Conservation (phyloP, 2,329 filamentous ascomycete genomes). For the Stemphylium lycopersici region DNA sequence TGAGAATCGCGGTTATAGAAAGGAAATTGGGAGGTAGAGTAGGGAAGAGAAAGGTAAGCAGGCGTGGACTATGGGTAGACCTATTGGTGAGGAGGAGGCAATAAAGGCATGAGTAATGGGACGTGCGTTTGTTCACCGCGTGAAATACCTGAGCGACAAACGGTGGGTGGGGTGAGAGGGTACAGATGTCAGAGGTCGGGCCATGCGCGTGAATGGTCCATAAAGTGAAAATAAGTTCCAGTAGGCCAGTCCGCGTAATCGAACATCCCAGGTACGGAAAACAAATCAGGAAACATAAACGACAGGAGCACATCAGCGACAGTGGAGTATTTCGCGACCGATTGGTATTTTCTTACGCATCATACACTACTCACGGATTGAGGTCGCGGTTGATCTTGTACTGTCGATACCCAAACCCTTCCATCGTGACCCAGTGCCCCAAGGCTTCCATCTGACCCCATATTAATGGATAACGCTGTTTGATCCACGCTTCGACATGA, state of each 20-base stretch:
- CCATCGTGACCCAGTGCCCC: constrained; percentile 48
- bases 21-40: not conserved
- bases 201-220: no score
- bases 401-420: constrained; percentile 46
- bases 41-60: not conserved
- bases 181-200: no score
- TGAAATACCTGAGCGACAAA: no score
- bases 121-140: not conserved
- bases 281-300: no score
- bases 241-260: no score
- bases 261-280: no score
- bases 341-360: not conserved
- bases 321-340: no score
- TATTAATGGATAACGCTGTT: constrained; percentile 67
- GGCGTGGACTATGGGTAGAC: not conserved
- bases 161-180: no score
- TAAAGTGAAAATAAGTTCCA: no score
- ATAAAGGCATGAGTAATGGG: not conserved
- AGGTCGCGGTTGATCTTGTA: constrained; percentile 44
- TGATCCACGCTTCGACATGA: constrained; percentile 76
- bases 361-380: constrained; percentile 32
- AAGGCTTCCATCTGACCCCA: constrained; percentile 71
- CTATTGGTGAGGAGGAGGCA: not conserved
- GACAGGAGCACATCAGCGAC: no score
- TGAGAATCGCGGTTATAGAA: not conserved